These are phyloP conservation scores for Taxawa tesnikishii DNA, from an alignment of 2,329 filamentous ascomycete genomes.

Conservation along the genomic window DNA sequence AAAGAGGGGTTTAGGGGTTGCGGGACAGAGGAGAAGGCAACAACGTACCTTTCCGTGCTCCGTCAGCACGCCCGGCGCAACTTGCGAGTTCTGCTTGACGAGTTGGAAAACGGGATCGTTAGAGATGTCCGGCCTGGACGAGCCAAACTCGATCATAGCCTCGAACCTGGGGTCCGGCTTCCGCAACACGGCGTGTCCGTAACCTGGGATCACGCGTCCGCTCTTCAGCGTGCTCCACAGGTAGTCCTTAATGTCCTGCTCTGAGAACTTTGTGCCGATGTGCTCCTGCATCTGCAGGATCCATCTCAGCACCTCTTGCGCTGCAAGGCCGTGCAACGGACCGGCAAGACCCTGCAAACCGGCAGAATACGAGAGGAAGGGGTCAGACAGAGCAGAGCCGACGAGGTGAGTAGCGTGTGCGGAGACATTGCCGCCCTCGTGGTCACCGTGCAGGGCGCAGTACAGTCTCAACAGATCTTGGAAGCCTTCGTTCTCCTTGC, in stretches of 20 bases:
- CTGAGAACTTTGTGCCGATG: slow-evolving; percentile 66
- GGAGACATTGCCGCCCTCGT: slow-evolving; percentile 96
- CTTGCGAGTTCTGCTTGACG: slow-evolving; percentile 82
- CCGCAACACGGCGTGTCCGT: slow-evolving; percentile 89
- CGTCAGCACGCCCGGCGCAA: slow-evolving; percentile 80
- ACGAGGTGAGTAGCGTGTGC: slow-evolving; percentile 93
- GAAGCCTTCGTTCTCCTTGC: slow-evolving; percentile 81
- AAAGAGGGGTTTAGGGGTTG: no score
- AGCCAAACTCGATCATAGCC: slow-evolving; percentile 91
- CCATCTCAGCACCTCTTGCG: slow-evolving; percentile 94
- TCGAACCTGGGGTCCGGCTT: slow-evolving; percentile 96
- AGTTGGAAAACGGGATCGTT: slow-evolving; percentile 84
- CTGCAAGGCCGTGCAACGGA: slow-evolving; percentile 84
- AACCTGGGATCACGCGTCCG: slow-evolving; percentile 86
- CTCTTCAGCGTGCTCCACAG: slow-evolving; percentile 90
- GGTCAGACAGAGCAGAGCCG: slow-evolving; percentile 84
- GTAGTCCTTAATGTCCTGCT: slow-evolving; percentile 75
- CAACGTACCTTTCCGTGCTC: slow-evolving; percentile 71
- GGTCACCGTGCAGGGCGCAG: slow-evolving; percentile 91
- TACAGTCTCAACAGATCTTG: slow-evolving; percentile 91
- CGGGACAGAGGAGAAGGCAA: no score
- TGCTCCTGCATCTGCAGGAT: slow-evolving; percentile 89
- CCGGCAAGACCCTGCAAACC: slow-evolving; percentile 91
- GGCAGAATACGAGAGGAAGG: slow-evolving; percentile 91
- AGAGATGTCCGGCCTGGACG: slow-evolving; percentile 71